Conservation (phyloP, 2,329 filamentous ascomycete genomes). For the Colletotrichum orbiculare region DNA sequence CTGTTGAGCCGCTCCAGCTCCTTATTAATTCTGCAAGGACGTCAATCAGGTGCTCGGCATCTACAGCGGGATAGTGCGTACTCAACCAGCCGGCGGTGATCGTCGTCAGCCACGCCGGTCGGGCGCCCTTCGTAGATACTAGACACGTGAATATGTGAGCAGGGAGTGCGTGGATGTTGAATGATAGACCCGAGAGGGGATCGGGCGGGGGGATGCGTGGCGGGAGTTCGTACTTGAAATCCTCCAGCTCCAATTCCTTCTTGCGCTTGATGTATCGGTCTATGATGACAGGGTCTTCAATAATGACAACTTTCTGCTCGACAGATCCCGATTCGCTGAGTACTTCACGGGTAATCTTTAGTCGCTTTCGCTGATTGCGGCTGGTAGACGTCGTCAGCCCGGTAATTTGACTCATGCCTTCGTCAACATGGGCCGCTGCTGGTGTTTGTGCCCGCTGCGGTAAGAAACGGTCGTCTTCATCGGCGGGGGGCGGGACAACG, state of each 20-base stretch:
- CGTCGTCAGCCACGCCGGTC: constrained; percentile 36
- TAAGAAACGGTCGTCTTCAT: constrained; percentile 77
- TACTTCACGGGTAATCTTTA: constrained; percentile 77
- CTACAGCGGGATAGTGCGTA: constrained; percentile 30
- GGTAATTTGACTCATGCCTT: constrained; percentile 83
- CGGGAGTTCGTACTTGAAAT: constrained; percentile 37
- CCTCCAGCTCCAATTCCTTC: constrained; percentile 75
- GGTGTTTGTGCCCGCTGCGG: constrained; percentile 77
- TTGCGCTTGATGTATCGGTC: constrained; percentile 86
- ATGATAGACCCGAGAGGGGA: constrained; percentile 25
- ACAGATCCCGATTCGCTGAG: constrained; percentile 57
- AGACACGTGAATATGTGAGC: constrained; percentile 36
- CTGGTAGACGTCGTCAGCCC: constrained; percentile 74
- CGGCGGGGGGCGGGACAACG: constrained; percentile 63
- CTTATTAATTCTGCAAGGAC: constrained; percentile 66
- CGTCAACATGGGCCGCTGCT: constrained; percentile 68
- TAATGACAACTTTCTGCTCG: constrained; percentile 73
- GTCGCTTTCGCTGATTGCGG: constrained; percentile 73
- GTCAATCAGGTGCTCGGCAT: constrained; percentile 40
- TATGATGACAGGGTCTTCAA: constrained; percentile 88
- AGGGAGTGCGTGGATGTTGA: constrained; percentile 35
- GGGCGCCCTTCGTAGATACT: constrained; percentile 39
- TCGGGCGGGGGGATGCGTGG: constrained; percentile 18
- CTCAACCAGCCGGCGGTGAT: constrained; percentile 38
- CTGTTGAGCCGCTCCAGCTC: constrained; percentile 88